phyloP scores from a whole-genome alignment of 345 rosid genomes.

The Conringia planisiliqua region DNA sequence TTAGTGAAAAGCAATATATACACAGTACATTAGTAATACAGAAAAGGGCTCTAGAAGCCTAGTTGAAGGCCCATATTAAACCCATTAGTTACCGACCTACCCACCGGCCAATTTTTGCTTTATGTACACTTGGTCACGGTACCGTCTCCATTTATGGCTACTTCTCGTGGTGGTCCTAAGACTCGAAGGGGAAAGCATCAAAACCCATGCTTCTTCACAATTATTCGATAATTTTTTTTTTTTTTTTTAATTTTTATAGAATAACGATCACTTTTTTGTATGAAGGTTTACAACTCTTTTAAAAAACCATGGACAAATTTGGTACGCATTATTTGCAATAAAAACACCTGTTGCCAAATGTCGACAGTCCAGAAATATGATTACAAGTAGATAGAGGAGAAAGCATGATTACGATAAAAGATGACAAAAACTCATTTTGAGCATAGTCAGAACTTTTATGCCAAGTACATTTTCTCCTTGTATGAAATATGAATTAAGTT shows the following conservation, averaged over 20 bases:
- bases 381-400: constrained; percentile 12
- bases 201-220: constrained; percentile 4
- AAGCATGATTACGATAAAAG: neutral
- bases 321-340: constrained; percentile 1
- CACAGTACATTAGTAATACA: neutral
- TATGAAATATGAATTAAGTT: neutral
- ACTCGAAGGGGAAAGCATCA: constrained; percentile 14
- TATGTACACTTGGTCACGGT: neutral
- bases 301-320: neutral
- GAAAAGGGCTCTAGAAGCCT: neutral
- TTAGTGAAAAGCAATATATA: neutral
- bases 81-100: constrained; percentile 22
- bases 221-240: neutral
- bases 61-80: neutral
- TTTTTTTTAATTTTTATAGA: neutral
- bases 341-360: constrained; percentile 35
- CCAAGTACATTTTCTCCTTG: constrained; percentile 1
- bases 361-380: constrained; percentile 10
- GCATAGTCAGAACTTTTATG: constrained; percentile 3
- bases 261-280: neutral
- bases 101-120: constrained; percentile 6
- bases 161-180: constrained; percentile 27
- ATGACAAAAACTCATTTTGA: neutral
- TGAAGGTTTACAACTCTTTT: neutral
- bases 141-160: constrained; percentile 7